phyloP scores from a whole-genome alignment of 768 basidiomycete genomes.

The Gymnopilus junonius region DNA sequence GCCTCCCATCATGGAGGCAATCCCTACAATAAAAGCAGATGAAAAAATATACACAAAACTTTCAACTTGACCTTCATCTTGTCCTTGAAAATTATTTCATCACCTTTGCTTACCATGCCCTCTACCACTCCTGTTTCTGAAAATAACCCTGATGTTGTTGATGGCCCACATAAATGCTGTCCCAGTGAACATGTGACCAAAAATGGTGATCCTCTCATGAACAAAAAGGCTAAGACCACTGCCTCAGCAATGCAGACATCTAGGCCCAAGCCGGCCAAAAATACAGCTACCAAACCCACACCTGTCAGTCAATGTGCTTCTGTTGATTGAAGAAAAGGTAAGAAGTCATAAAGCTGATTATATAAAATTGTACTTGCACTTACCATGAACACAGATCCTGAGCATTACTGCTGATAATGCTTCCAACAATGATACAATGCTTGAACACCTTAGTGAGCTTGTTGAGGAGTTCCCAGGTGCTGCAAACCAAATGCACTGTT shows the following conservation, averaged over 20 bases:
- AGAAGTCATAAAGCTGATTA: neutral
- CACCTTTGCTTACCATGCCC: neutral
- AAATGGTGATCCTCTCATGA: neutral
- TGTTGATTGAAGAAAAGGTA: neutral
- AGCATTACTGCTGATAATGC: neutral
- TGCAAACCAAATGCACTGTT: conserved; percentile 32
- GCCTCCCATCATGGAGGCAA: neutral
- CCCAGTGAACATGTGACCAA: neutral
- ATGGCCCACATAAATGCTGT: neutral
- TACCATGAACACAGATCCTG: neutral
- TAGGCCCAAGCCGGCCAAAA: too few relatives aligned
- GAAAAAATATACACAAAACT: neutral
- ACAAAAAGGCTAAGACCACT: neutral
- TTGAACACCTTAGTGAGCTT: neutral
- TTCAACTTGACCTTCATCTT: neutral
- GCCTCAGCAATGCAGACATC: too few relatives aligned
- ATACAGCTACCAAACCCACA: too few relatives aligned
- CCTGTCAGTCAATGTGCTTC: too few relatives aligned
- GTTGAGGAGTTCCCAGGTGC: conserved; percentile 13
- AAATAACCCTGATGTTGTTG: neutral
- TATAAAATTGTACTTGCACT: neutral
- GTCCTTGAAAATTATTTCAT: neutral
- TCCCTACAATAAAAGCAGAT: neutral
- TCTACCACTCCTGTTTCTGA: neutral
- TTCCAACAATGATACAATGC: neutral